Evolutionary conservation across 192 early-diverging fungal genomes (phyloP).

Genomic region (Ambispora gerdemannii): DNA sequence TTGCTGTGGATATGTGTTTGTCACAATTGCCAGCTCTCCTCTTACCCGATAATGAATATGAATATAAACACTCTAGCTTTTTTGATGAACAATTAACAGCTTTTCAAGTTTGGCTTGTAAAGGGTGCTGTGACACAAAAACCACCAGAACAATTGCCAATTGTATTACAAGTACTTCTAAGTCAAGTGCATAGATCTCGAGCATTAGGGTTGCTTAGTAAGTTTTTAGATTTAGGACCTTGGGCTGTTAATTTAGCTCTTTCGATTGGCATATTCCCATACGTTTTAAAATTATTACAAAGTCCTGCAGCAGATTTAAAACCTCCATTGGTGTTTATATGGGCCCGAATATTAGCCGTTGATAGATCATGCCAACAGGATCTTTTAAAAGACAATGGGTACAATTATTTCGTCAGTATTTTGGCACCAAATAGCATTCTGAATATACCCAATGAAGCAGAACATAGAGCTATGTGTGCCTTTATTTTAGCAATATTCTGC

Average conservation of each 20-base stretch:
- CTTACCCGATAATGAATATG: slow-evolving; percentile 41
- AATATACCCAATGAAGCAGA: slow-evolving; percentile 75
- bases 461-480: slow-evolving; percentile 91
- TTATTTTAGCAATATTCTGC: slow-evolving; percentile 93
- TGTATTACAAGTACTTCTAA: slow-evolving; percentile 92
- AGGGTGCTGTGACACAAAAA: slow-evolving; percentile 74
- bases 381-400: slow-evolving; percentile 88
- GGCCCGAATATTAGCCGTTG: slow-evolving; percentile 93
- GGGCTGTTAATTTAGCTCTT: slow-evolving; percentile 91
- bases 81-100: slow-evolving; percentile 97
- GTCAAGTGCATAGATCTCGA: slow-evolving; percentile 89
- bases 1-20: slow-evolving; percentile 91
- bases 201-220: slow-evolving; percentile 88
- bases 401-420: slow-evolving; percentile 88
- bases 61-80: slow-evolving; percentile 82
- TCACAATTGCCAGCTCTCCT: slow-evolving; percentile 84
- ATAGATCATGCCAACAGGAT: slow-evolving; percentile 83
- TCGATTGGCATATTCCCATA: slow-evolving; percentile 97
- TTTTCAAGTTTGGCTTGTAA: slow-evolving; percentile 93
- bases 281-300: slow-evolving; percentile 90
- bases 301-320: slow-evolving; percentile 87
- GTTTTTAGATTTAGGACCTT: slow-evolving; percentile 88
- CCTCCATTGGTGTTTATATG: slow-evolving; percentile 96
- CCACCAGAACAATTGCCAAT: slow-evolving; percentile 93
- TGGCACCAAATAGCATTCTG: slow-evolving; percentile 70